These are phyloP conservation scores for Tylopilus sp. DNA, from an alignment of 1,284 basidiomycete genomes.

Conservation along the genomic window DNA sequence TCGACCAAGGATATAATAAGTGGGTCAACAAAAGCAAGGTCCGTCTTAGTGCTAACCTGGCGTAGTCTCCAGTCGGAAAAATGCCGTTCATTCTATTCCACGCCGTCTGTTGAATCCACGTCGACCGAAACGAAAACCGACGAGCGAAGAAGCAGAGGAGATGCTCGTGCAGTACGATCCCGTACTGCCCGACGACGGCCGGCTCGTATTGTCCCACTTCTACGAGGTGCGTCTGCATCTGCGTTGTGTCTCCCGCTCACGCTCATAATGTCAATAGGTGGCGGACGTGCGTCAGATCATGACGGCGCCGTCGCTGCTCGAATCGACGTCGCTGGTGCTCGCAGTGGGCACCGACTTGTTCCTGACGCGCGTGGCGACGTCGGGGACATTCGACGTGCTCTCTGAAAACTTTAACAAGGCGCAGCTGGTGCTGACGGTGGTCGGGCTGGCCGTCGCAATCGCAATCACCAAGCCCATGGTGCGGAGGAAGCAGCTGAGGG, in stretches of 20 bases:
- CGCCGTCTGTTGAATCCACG: constrained; percentile 81
- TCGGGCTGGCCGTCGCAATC: constrained; percentile 72
- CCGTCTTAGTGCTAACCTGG: background rate
- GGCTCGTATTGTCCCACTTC: constrained; percentile 74
- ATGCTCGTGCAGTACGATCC: constrained; percentile 85
- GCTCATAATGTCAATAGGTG: constrained; percentile 45
- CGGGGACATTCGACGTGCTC: constrained; percentile 91
- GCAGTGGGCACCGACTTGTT: constrained; percentile 88
- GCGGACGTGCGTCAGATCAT: constrained; percentile 64
- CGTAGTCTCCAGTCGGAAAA: constrained; percentile 73
- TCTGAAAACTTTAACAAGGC: constrained; percentile 91
- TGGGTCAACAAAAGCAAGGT: constrained; percentile 37
- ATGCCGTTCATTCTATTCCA: constrained; percentile 76
- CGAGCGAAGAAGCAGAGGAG: constrained; percentile 81
- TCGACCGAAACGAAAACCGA: constrained; percentile 77
- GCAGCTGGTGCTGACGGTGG: constrained; percentile 85
- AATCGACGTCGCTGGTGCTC: constrained; percentile 90
- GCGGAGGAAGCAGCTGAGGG: constrained; percentile 57
- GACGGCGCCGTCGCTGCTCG: constrained; percentile 81
- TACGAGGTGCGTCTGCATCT: constrained; percentile 57
- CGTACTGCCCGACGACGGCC: constrained; percentile 70
- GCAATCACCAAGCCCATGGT: constrained; percentile 77
- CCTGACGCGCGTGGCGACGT: constrained; percentile 79
- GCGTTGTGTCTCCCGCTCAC: background rate
- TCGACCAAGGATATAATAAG: constrained; percentile 84